These are phyloP conservation scores for Nicotiana noctiflora DNA, from an alignment of 257 asterid species.

Conservation along the genomic window DNA sequence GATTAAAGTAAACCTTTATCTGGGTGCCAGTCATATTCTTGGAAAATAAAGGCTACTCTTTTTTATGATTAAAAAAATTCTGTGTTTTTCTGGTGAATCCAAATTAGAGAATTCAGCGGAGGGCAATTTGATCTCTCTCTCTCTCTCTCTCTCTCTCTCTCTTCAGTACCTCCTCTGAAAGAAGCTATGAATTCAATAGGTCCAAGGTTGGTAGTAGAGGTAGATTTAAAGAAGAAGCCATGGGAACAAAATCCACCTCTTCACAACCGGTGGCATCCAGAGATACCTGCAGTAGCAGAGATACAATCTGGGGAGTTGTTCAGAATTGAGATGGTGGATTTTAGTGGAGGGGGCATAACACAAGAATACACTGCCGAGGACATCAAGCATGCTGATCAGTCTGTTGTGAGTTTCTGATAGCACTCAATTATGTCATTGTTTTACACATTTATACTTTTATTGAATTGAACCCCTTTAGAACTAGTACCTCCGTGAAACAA, in stretches of 20 bases:
- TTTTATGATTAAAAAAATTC: too few species aligned
- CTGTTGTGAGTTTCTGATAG: constrained; percentile 44
- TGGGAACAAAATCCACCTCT: constrained; percentile 56
- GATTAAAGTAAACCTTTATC: not conserved
- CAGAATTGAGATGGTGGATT: constrained; percentile 87
- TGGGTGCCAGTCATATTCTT: not conserved
- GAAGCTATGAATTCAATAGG: constrained; percentile 33
- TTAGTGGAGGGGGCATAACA: constrained; percentile 66
- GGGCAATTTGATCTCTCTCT: too few species aligned
- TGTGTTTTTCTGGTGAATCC: too few species aligned
- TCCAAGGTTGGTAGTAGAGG: constrained; percentile 47
- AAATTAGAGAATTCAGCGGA: too few species aligned
- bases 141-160: too few species aligned
- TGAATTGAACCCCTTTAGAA: not conserved
- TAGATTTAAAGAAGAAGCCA: constrained; percentile 70
- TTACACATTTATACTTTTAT: not conserved
- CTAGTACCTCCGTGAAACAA: not conserved
- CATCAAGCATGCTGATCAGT: constrained; percentile 44
- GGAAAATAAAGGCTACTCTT: not conserved
- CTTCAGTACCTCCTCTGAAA: too few species aligned
- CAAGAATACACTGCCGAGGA: constrained; percentile 58
- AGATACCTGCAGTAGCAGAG: constrained; percentile 67
- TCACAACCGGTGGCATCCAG: constrained; percentile 92
- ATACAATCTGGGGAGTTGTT: constrained; percentile 52
- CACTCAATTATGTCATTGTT: not conserved